Evolutionary conservation across 331 rosid genomes (phyloP).

Genomic region (Erythrophleum ivorense): DNA sequence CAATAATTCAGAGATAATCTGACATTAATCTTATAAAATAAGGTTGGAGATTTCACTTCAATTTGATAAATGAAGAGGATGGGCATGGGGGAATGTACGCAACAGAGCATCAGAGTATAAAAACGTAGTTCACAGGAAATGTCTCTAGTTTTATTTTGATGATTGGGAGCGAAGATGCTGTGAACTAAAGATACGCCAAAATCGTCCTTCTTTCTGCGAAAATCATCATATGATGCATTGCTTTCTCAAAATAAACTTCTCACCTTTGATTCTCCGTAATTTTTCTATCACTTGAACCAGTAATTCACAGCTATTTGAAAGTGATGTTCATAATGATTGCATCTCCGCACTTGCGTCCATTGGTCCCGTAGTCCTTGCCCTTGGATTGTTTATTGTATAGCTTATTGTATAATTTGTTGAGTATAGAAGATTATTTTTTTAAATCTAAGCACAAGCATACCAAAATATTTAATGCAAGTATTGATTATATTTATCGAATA

Average conservation of each 20-base stretch:
- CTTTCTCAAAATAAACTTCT: slow-evolving; percentile 8
- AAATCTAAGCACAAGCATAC: too few relatives aligned
- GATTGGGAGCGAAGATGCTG: not conserved
- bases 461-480: too few relatives aligned
- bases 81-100: slow-evolving; percentile 12
- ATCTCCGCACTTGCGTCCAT: not conserved
- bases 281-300: not conserved
- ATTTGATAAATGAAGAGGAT: not conserved
- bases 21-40: not conserved
- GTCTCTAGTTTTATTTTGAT: not conserved
- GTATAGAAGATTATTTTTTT: too few relatives aligned
- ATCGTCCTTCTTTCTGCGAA: not conserved
- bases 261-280: not conserved
- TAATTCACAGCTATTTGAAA: slow-evolving; percentile 40
- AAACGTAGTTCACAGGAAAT: not conserved
- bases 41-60: not conserved
- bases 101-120: not conserved
- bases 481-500: too few relatives aligned
- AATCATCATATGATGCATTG: not conserved
- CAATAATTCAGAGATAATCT: not conserved
- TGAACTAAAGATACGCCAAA: not conserved
- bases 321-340: slow-evolving; percentile 33
- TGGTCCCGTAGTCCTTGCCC: too few relatives aligned
- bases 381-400: too few relatives aligned
- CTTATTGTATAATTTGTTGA: too few relatives aligned